A percentile compares a stretch with the other conserved stretches of the same genome.
phyloP scores from a whole-genome alignment of 1,284 basidiomycete genomes.

The Austroboletus novae-zelandiae region DNA sequence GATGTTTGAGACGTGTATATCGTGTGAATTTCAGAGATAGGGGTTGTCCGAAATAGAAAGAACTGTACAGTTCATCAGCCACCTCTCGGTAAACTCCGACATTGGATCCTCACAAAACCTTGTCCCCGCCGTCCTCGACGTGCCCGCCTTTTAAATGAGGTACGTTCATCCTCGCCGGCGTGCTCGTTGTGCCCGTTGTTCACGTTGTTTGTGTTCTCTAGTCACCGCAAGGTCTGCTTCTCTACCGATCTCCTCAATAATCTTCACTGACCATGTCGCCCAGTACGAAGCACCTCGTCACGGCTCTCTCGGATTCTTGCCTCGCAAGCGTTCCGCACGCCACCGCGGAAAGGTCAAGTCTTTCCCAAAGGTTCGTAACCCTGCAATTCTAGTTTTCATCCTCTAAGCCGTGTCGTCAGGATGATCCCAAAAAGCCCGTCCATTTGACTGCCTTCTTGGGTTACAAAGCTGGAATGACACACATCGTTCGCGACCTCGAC shows the following conservation, averaged over 20 bases:
- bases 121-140: slow-evolving; percentile 11
- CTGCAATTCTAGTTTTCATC: not conserved
- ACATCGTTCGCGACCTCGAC: slow-evolving; percentile 98
- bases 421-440: slow-evolving; percentile 99
- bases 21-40: slow-evolving; percentile 15
- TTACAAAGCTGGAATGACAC: slow-evolving; percentile 99
- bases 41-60: slow-evolving; percentile 14
- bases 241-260: slow-evolving; percentile 9
- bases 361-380: slow-evolving; percentile 81
- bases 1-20: not conserved
- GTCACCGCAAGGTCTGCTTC: slow-evolving; percentile 62
- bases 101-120: slow-evolving; percentile 5
- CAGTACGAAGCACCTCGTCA: slow-evolving; percentile 96
- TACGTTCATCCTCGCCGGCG: slow-evolving; percentile 11
- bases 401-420: slow-evolving; percentile 48
- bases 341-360: slow-evolving; percentile 98
- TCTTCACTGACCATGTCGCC: slow-evolving; percentile 10
- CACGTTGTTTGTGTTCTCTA: slow-evolving; percentile 25
- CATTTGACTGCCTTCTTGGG: slow-evolving; percentile 99
- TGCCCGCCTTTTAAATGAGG: slow-evolving; percentile 26
- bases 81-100: slow-evolving; percentile 29
- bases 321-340: slow-evolving; percentile 92
- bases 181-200: slow-evolving; percentile 1
- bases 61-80: slow-evolving; percentile 34
- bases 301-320: slow-evolving; percentile 91